Percentiles rank a stretch among this genome's conserved stretches.
Evolutionary conservation across 2,329 filamentous ascomycete genomes (phyloP).

Genomic region (Neonectria hederae): DNA sequence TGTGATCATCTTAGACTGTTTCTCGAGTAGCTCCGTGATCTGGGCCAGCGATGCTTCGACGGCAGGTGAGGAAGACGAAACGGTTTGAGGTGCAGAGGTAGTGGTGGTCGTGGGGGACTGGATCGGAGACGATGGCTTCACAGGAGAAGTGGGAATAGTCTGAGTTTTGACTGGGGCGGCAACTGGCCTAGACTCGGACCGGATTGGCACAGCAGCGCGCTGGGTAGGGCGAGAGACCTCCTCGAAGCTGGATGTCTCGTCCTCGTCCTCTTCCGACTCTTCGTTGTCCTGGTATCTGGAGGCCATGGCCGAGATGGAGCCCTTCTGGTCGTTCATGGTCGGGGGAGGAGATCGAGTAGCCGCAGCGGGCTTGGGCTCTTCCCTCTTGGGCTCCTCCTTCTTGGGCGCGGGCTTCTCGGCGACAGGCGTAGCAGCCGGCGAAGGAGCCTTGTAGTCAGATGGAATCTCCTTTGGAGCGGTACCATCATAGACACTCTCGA

Average conservation of each 20-base stretch:
- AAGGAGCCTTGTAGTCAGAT: conserved; percentile 68
- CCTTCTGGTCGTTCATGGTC: conserved; percentile 84
- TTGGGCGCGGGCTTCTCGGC: conserved; percentile 50
- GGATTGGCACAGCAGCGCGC: conserved; percentile 57
- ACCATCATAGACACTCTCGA: conserved; percentile 92
- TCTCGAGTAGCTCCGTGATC: conserved; percentile 80
- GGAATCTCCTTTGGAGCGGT: conserved; percentile 80
- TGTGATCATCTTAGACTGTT: conserved; percentile 80
- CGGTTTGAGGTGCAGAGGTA: conserved; percentile 44
- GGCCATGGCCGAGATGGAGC: conserved; percentile 85
- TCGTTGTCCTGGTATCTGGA: conserved; percentile 84
- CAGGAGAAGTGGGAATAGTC: conserved; percentile 33
- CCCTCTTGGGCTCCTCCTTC: conserved; percentile 60
- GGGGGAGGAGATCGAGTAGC: conserved; percentile 62
- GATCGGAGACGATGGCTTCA: conserved; percentile 48
- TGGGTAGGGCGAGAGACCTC: conserved; percentile 81
- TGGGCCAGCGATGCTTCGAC: conserved; percentile 75
- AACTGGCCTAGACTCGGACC: conserved; percentile 53
- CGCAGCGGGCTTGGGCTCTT: conserved; percentile 63
- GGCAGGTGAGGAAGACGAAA: conserved; percentile 44
- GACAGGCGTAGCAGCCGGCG: conserved; percentile 55
- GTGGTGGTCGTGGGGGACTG: conserved; percentile 38
- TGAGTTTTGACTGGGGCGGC: conserved; percentile 47
- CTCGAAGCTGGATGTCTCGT: conserved; percentile 85
- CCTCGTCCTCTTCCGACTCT: conserved; percentile 68